These are phyloP conservation scores for Suillus variegatus DNA, from an alignment of 768 basidiomycete species.

Conservation along the genomic window DNA sequence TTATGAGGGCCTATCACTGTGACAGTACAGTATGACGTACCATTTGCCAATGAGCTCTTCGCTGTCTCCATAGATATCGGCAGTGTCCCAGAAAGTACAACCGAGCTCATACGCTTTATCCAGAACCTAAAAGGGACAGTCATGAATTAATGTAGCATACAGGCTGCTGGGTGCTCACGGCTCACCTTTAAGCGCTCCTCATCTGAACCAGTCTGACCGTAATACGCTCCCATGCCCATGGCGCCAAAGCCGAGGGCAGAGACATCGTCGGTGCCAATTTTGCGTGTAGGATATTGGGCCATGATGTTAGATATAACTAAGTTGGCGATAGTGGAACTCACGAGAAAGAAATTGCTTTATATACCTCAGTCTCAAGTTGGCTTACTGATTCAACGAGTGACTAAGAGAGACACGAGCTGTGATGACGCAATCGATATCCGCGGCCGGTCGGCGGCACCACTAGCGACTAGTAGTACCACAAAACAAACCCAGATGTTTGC, in stretches of 20 bases:
- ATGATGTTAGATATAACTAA: constrained; percentile 13
- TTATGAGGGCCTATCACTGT: not conserved
- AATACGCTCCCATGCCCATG: constrained; percentile 56
- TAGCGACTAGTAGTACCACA: too few relatives aligned
- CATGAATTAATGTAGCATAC: too few relatives aligned
- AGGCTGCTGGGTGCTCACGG: not conserved
- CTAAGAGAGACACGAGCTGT: not conserved
- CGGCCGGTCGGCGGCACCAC: too few relatives aligned
- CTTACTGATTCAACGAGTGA: not conserved
- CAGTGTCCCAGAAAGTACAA: constrained; percentile 50
- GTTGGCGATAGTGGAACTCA: not conserved
- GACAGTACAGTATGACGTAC: constrained; percentile 20
- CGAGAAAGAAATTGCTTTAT: not conserved
- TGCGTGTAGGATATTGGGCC: constrained; percentile 36
- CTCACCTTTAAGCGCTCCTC: constrained; percentile 62
- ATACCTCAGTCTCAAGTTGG: not conserved
- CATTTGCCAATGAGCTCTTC: constrained; percentile 50
- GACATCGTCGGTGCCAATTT: constrained; percentile 47
- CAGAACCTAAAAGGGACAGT: constrained; percentile 33
- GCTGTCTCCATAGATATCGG: constrained; percentile 42
- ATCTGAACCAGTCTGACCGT: constrained; percentile 48
- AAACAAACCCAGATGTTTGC: too few relatives aligned
- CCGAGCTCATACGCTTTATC: constrained; percentile 43
- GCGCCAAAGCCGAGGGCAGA: constrained; percentile 60
- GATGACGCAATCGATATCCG: not conserved